These are phyloP conservation scores for Prunus kanzakura DNA, from an alignment of 306 rosid genomes.

Conservation along the genomic window DNA sequence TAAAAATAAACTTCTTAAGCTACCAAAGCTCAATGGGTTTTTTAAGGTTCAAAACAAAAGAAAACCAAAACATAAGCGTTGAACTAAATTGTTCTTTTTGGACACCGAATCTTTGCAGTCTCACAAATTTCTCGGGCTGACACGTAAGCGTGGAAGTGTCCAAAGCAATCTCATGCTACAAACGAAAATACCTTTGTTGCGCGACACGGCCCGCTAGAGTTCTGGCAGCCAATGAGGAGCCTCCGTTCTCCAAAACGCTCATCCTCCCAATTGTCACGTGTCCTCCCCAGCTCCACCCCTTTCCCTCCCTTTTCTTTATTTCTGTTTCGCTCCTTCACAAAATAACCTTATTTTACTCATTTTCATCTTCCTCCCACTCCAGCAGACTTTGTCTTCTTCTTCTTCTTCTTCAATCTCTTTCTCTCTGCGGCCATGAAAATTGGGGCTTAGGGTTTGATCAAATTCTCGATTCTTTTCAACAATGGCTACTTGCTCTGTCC, in stretches of 20 bases:
- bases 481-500: slow-evolving; percentile 60
- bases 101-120: no score
- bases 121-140: not conserved
- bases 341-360: not conserved
- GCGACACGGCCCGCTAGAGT: slow-evolving; percentile 16
- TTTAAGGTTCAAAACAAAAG: no score
- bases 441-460: slow-evolving; percentile 31
- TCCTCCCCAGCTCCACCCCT: slow-evolving; percentile 49
- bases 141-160: slow-evolving; percentile 40
- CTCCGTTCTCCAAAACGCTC: slow-evolving; percentile 21
- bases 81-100: no score
- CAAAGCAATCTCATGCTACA: slow-evolving; percentile 20
- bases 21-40: no score
- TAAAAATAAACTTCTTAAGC: no score
- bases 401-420: slow-evolving; percentile 8
- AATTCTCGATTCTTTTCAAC: not conserved
- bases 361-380: slow-evolving; percentile 14
- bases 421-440: slow-evolving; percentile 36
- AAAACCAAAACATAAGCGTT: no score
- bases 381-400: slow-evolving; percentile 15
- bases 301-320: slow-evolving; percentile 16
- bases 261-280: slow-evolving; percentile 68
- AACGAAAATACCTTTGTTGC: slow-evolving; percentile 31
- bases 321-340: not conserved
- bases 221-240: slow-evolving; percentile 48